Base-by-base conservation (phyloP, 768 basidiomycete species). In the Neoboletus subvelutipes region DNA sequence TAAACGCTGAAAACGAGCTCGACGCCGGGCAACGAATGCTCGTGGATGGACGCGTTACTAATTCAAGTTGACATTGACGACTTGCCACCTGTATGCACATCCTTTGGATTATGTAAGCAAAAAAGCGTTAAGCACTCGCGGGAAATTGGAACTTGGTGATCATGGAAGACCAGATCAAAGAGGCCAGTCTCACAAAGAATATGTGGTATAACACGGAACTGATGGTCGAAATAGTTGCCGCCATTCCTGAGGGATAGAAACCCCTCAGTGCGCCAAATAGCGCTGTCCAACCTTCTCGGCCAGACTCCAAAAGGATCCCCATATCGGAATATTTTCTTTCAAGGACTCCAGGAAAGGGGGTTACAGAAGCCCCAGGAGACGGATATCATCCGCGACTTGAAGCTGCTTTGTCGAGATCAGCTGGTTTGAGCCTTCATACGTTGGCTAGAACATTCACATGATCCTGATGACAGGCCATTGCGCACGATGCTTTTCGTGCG, bases 401-500 rank as follows among this genome's bases (percentile, higher is more conserved):
- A 94, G 68, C 68, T 90, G 0, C 75, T 98, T 46, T 98, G 95
- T 71, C 76, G 91, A 62, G 96, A 98, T 73, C 90, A 92, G 69
- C 80, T 92, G 51, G 94, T 70, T 62, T 36, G 68, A 43, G 4
- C 31, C n/a, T 89, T 61, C 48, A 81, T 69, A 51, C 37, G 33
- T 43, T 39, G 1, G 28, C 58, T 40, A 40, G 31, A 54, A 36
- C 43, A 41, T 46, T 59, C 66, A 47, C 69, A 55, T 66, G 52
- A 62, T 57, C 24, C 50, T 11, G 29, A 51, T 41, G 29, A 36
- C 64, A 97, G 93, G 83, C 86, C 55, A 83, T 93, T 50, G 92
- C 96, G 1, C 96, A 98, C 64, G 94, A 97, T 77, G 96, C 96
- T 3, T 90, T 98, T 71, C 85, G 91, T 58, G 94, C 94, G 3